phyloP scores from a whole-genome alignment of 129 eudicot genomes.

The Helichrysum umbraculigerum region DNA sequence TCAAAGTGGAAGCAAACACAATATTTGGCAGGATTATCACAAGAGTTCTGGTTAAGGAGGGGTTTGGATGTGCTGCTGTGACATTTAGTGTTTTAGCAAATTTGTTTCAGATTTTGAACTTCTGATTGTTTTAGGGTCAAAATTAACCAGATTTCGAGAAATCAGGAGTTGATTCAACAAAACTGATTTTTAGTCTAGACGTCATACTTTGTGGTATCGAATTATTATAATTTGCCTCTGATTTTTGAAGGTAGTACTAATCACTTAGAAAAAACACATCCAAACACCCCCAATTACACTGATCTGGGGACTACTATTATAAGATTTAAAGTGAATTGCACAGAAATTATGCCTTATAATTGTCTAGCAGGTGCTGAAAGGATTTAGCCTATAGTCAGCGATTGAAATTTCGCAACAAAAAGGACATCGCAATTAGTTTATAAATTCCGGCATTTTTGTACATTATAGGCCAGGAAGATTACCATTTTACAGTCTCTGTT shows the following conservation, averaged over 20 bases:
- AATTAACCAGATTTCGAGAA: neutral
- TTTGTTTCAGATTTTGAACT: neutral
- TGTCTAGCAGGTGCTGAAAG: neutral
- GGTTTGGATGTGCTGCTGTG: conserved; percentile 3
- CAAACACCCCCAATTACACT: conserved; percentile 2
- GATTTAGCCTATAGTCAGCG: neutral
- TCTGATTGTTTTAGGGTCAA: neutral
- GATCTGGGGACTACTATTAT: neutral
- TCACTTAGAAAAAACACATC: neutral
- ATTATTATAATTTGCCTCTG: neutral
- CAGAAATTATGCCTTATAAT: neutral
- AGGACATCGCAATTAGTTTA: neutral
- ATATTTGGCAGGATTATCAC: neutral
- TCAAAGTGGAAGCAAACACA: neutral
- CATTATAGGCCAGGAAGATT: no score
- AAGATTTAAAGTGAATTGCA: neutral
- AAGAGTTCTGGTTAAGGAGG: neutral
- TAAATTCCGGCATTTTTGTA: neutral
- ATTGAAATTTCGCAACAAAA: neutral
- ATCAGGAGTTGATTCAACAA: neutral
- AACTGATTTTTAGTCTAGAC: neutral
- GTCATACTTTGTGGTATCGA: neutral
- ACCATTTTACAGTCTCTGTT: neutral
- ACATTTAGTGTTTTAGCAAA: neutral
- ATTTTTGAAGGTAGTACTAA: neutral